Conservation (phyloP, 1,284 basidiomycete species). For the Ceratorhiza oryzae-sativae region DNA sequence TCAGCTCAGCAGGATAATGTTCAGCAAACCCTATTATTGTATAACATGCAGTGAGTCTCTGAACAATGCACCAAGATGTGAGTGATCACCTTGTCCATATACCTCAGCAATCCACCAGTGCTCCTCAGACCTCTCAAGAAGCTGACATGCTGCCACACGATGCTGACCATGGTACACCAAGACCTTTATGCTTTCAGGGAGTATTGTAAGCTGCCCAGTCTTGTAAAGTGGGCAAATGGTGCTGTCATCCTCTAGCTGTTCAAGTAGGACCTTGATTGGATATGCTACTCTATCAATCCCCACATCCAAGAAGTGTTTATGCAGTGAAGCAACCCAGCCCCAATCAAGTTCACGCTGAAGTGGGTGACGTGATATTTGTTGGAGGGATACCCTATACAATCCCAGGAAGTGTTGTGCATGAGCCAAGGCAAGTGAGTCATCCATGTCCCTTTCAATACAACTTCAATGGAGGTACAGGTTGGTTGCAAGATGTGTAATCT, state of each 20-base stretch:
- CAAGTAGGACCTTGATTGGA: not conserved
- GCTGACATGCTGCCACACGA: not conserved
- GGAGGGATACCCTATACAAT: not conserved
- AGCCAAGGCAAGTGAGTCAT: not conserved
- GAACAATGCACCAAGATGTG: too few species aligned
- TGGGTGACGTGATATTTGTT: not conserved
- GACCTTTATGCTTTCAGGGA: not conserved
- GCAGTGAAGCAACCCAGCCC: not conserved
- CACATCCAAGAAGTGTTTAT: not conserved
- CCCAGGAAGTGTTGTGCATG: not conserved
- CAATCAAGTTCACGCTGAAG: not conserved
- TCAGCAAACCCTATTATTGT: not conserved
- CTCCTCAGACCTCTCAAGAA: not conserved
- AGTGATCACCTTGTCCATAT: not conserved
- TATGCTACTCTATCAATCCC: not conserved
- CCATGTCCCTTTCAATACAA: too few species aligned
- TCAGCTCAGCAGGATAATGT: not conserved
- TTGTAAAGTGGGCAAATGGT: too few species aligned
- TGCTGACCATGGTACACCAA: not conserved
- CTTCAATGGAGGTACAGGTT: too few species aligned
- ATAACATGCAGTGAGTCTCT: too few species aligned
- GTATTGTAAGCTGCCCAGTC: not conserved
- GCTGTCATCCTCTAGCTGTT: too few species aligned
- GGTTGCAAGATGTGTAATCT: too few species aligned
- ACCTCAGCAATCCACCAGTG: slow-evolving; percentile 14